phyloP scores from a whole-genome alignment of 306 rosid species.

The Quercus glauca region DNA sequence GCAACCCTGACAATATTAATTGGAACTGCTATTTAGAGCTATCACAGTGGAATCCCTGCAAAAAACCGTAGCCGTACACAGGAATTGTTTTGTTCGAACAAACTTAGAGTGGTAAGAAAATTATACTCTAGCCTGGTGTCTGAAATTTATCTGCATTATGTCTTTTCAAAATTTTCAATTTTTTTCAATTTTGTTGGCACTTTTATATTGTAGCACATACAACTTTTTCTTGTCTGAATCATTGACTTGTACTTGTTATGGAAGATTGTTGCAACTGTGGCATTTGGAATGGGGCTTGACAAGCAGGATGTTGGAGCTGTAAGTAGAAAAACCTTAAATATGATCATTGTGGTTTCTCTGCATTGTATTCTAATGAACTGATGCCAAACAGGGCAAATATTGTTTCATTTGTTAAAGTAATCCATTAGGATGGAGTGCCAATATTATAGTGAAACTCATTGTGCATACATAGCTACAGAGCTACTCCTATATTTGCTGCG shows the following conservation, averaged over 20 bases:
- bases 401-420: not conserved
- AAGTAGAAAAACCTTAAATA: constrained; percentile 35
- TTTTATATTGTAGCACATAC: not conserved
- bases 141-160: constrained; percentile 17
- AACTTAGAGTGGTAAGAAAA: constrained; percentile 79
- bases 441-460: constrained; percentile 12
- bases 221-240: constrained; percentile 16
- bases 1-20: constrained; percentile 29
- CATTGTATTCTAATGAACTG: constrained; percentile 20
- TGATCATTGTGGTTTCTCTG: constrained; percentile 25
- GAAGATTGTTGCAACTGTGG: constrained; percentile 98
- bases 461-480: not conserved
- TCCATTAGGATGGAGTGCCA: constrained; percentile 15
- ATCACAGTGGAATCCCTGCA: constrained; percentile 77
- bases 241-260: constrained; percentile 26
- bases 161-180: constrained; percentile 7
- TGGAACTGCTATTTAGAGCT: constrained; percentile 51
- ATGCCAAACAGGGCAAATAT: constrained; percentile 16
- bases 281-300: constrained; percentile 98
- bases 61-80: constrained; percentile 80
- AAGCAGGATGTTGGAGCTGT: constrained; percentile 95
- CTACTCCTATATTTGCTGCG: not conserved
- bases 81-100: constrained; percentile 79
- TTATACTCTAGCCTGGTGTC: constrained; percentile 10
- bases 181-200: constrained; percentile 16